Conservation (phyloP, 2,329 filamentous ascomycete genomes). For the Exophiala calicioides region DNA sequence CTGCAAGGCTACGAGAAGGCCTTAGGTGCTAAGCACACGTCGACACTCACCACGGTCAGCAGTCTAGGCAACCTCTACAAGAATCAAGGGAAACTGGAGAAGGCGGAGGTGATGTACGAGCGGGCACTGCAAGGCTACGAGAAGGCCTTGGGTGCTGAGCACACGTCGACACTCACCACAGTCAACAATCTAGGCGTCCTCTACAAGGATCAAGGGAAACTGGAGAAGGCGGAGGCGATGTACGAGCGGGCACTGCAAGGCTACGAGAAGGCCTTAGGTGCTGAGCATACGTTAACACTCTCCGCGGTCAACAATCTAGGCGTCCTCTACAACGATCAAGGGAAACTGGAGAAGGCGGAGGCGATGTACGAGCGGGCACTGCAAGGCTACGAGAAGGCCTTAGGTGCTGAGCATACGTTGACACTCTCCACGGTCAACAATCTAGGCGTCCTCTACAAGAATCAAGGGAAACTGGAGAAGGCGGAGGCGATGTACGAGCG, state of each 20-base stretch:
- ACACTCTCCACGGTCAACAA: conserved; percentile 34
- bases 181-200: conserved; percentile 19
- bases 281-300: conserved; percentile 26
- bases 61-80: conserved; percentile 31
- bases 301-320: conserved; percentile 27
- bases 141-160: conserved; percentile 12
- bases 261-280: conserved; percentile 14
- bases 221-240: conserved; percentile 31
- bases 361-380: conserved; percentile 30
- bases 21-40: not conserved
- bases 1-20: conserved; percentile 26
- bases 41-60: too few species aligned
- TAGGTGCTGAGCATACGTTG: conserved; percentile 25
- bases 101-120: conserved; percentile 31
- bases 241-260: conserved; percentile 17
- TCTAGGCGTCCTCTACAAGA: conserved; percentile 29
- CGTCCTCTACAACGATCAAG: conserved; percentile 22
- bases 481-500: conserved; percentile 9
- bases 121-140: conserved; percentile 27
- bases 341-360: conserved; percentile 20
- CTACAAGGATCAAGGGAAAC: conserved; percentile 25
- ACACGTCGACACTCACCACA: not conserved
- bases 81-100: conserved; percentile 29
- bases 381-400: conserved; percentile 22
- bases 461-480: conserved; percentile 31